Evolutionary conservation across 441 rosid species (phyloP).

Genomic region (Populus hybrid): DNA sequence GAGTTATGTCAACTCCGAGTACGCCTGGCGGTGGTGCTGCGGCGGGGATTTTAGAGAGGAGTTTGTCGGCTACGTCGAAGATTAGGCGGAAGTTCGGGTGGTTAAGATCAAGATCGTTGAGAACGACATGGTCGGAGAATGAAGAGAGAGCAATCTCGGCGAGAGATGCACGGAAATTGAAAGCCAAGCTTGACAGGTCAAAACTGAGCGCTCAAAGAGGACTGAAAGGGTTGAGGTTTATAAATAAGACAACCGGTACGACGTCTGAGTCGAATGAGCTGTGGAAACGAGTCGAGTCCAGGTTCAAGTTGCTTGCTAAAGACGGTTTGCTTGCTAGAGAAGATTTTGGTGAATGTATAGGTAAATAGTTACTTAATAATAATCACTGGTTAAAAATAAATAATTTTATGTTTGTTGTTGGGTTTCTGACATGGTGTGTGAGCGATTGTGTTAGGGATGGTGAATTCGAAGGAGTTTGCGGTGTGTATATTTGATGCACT

Average conservation of each 20-base stretch:
- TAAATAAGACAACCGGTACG: conserved; percentile 50
- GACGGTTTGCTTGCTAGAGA: conserved; percentile 76
- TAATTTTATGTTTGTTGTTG: not conserved
- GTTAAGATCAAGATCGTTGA: conserved; percentile 55
- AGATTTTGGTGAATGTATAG: conserved; percentile 94
- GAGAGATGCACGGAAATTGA: conserved; percentile 57
- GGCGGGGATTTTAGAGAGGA: conserved; percentile 34
- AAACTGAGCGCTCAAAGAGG: conserved; percentile 78
- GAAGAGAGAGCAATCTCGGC: conserved; percentile 33
- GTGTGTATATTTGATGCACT: conserved; percentile 78
- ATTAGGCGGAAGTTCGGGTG: conserved; percentile 54
- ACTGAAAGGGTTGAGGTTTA: conserved; percentile 73
- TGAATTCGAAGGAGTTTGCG: conserved; percentile 87
- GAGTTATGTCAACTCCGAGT: not conserved
- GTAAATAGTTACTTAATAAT: conserved; percentile 27
- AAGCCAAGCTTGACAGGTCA: conserved; percentile 60
- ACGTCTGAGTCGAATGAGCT: conserved; percentile 44
- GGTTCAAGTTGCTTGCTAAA: conserved; percentile 54
- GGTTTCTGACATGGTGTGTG: not conserved
- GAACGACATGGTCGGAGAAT: conserved; percentile 38
- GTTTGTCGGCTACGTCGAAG: conserved; percentile 57
- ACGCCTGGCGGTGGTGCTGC: conserved; percentile 12
- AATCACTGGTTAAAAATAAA: not conserved
- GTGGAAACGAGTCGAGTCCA: conserved; percentile 69
- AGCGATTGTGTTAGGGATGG: conserved; percentile 52